These are phyloP conservation scores for Suillus subaureus DNA, from an alignment of 768 basidiomycete species.

Conservation along the genomic window DNA sequence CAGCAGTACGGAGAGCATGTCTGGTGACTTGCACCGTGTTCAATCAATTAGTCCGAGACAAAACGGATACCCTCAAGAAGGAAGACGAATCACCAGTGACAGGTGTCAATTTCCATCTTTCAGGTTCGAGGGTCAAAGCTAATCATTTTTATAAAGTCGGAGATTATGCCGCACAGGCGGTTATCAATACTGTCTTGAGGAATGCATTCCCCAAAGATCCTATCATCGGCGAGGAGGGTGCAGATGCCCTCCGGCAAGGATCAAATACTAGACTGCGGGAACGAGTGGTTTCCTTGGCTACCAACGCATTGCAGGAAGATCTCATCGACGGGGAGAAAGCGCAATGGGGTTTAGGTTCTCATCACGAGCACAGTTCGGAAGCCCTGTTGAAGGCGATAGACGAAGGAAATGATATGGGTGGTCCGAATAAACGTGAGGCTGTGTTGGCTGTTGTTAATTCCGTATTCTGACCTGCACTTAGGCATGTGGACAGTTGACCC, in stretches of 20 bases:
- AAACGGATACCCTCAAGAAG: slow-evolving; percentile 85
- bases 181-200: slow-evolving; percentile 80
- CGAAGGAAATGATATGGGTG: slow-evolving; percentile 75
- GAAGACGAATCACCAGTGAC: slow-evolving; percentile 93
- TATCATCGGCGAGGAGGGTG: slow-evolving; percentile 96
- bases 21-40: slow-evolving; percentile 84
- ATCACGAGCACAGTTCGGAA: slow-evolving; percentile 48
- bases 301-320: slow-evolving; percentile 66
- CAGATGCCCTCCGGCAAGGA: slow-evolving; percentile 67
- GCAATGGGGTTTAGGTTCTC: slow-evolving; percentile 75
- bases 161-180: slow-evolving; percentile 92
- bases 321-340: slow-evolving; percentile 56
- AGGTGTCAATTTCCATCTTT: slow-evolving; percentile 42
- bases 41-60: slow-evolving; percentile 64
- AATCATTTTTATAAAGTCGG: slow-evolving; percentile 57
- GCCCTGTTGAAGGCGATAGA: slow-evolving; percentile 88
- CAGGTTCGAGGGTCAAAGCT: slow-evolving; percentile 7
- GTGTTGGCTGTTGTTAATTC: slow-evolving; percentile 1
- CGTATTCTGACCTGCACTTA: slow-evolving; percentile 26
- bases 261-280: slow-evolving; percentile 48
- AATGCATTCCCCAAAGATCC: slow-evolving; percentile 81
- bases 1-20: slow-evolving; percentile 88
- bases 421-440: slow-evolving; percentile 67
- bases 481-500: slow-evolving; percentile 89
- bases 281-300: slow-evolving; percentile 81